A percentile compares a stretch with the other conserved stretches of the same genome.
phyloP scores from a whole-genome alignment of 108 stramenopile genomes.

The Heterococcus sp. region DNA sequence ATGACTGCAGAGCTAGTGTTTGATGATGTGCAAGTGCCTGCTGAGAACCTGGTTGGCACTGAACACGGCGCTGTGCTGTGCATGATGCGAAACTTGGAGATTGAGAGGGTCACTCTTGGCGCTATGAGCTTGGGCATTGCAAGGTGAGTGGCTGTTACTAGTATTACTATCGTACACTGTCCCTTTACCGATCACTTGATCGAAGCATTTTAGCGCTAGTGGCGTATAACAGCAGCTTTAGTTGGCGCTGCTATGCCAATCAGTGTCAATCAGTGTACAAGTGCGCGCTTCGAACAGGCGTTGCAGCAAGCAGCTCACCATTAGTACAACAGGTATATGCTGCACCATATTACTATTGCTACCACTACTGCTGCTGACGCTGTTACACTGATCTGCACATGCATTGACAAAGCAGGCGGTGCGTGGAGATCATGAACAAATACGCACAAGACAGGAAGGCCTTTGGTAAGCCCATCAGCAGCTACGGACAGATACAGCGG shows the following conservation, averaged over 20 bases:
- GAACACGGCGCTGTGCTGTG: conserved; percentile 83
- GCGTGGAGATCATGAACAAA: conserved; percentile 41
- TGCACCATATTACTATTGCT: too few relatives aligned
- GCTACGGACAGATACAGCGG: conserved; percentile 87
- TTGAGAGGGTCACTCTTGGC: conserved; percentile 90
- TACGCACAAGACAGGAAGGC: conserved; percentile 83
- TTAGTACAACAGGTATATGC: too few relatives aligned
- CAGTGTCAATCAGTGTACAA: too few relatives aligned
- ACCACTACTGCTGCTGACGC: too few relatives aligned
- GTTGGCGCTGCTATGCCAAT: too few relatives aligned
- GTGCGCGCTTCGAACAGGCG: too few relatives aligned
- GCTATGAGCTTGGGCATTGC: conserved; percentile 74
- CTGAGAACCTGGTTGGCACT: conserved; percentile 78
- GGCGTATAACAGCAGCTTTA: too few relatives aligned
- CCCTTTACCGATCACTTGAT: too few relatives aligned
- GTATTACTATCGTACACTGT: too few relatives aligned
- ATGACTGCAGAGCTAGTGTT: conserved; percentile 96
- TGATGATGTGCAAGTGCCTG: conserved; percentile 80
- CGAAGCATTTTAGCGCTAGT: too few relatives aligned
- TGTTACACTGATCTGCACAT: too few relatives aligned
- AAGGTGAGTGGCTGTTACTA: conserved; percentile 10
- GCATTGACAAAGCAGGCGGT: conserved; percentile 33
- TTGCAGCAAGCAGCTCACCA: too few relatives aligned
- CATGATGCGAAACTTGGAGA: conserved; percentile 99
- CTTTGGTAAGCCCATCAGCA: conserved; percentile 76